These are phyloP conservation scores for Laburnicola sp. DNA, from an alignment of 2,329 filamentous ascomycete genomes.

Conservation along the genomic window DNA sequence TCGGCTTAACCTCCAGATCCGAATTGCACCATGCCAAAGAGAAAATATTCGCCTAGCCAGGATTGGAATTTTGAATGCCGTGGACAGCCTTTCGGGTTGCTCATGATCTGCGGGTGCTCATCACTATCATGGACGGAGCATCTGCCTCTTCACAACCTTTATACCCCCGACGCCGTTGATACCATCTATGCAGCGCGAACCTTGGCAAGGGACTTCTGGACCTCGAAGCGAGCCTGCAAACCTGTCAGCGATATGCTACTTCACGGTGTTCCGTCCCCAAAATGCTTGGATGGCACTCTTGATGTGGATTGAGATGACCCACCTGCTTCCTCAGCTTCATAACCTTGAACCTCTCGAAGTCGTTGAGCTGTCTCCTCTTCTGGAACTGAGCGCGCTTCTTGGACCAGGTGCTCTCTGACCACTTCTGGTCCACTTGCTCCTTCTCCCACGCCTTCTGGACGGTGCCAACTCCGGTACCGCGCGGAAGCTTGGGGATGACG, in stretches of 20 bases:
- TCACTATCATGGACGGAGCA: constrained; percentile 37
- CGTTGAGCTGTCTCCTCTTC: constrained; percentile 87
- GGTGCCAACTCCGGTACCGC: constrained; percentile 77
- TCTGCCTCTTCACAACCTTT: constrained; percentile 30
- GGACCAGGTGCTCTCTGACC: constrained; percentile 87
- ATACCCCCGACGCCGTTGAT: constrained; percentile 31
- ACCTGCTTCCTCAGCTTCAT: constrained; percentile 99
- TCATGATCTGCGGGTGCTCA: constrained; percentile 46
- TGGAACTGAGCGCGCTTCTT: constrained; percentile 87
- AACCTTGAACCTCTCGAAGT: constrained; percentile 99
- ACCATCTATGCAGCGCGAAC: constrained; percentile 55
- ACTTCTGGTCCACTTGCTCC: constrained; percentile 88
- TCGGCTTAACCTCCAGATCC: constrained; percentile 46
- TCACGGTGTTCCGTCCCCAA: not conserved
- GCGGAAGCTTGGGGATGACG: constrained; percentile 82
- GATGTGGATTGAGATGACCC: constrained; percentile 40
- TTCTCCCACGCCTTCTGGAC: constrained; percentile 91
- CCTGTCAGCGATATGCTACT: constrained; percentile 20
- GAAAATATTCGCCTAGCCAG: constrained; percentile 42
- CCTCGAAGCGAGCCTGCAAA: constrained; percentile 79
- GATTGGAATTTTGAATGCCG: constrained; percentile 47
- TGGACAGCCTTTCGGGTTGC: constrained; percentile 43
- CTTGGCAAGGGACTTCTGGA: constrained; percentile 95
- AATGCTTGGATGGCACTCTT: not conserved
- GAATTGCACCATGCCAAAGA: constrained; percentile 47